Evolutionary conservation across 345 rosid species (phyloP).

Genomic region (Euclidium syriacum): DNA sequence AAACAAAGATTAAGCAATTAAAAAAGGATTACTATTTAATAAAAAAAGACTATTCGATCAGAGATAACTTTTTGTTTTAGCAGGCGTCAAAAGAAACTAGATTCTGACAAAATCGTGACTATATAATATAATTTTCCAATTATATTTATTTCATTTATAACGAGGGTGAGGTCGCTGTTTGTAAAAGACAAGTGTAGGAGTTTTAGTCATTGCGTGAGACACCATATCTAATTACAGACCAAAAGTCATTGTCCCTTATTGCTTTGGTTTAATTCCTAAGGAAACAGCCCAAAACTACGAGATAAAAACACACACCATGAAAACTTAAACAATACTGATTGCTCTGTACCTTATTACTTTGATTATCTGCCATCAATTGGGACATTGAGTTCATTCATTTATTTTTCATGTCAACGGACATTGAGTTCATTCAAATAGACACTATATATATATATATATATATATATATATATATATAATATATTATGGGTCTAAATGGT

Average conservation of each 20-base stretch:
- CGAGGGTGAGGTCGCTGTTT: conserved; percentile 8
- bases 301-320: background rate
- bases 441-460: too few species aligned
- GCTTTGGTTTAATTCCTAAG: conserved; percentile 23
- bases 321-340: background rate
- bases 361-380: too few species aligned
- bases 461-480: too few species aligned
- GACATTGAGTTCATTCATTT: too few species aligned
- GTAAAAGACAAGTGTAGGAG: background rate
- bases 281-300: conserved; percentile 16
- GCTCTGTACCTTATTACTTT: too few species aligned
- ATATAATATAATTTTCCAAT: background rate
- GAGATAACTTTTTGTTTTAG: too few species aligned
- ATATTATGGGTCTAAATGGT: too few species aligned
- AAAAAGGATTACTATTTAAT: too few species aligned
- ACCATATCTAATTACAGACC: conserved; percentile 26
- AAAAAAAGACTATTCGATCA: too few species aligned
- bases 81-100: too few species aligned
- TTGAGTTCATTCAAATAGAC: background rate
- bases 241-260: conserved; percentile 23
- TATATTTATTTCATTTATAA: background rate
- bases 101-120: background rate
- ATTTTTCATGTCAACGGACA: too few species aligned
- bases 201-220: conserved; percentile 27
- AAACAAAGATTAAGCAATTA: too few species aligned